Evolutionary conservation across 1,284 basidiomycete genomes (phyloP), one percentile per base, ranked within the genome.

Genomic region (Volvariella surrecta): DNA sequence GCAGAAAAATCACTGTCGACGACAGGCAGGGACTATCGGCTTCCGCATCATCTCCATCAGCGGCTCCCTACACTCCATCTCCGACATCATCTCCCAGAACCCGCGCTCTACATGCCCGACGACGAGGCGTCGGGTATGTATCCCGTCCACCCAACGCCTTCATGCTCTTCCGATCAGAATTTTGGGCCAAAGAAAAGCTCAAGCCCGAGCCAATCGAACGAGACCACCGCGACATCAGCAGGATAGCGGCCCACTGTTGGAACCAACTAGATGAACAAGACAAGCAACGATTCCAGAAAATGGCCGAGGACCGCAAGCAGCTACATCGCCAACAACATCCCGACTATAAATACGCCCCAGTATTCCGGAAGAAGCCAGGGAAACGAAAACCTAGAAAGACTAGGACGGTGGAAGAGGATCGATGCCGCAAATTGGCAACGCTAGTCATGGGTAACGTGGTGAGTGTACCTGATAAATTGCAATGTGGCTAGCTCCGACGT

Each of bases 81-180:
- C 40, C 31, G 24, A 30, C 42, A 18, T 30, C 30, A 31, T 45
- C 40, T 52, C 38, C 60, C 59, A 30, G 51, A 62, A 8, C 66
- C 4, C 34, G 34, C 34, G 18, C n/a, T 6, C 9, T 69, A 8
- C 71, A 70, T 46, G 60, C 62, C 2, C 66, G 66, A 49, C 68
- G 64, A 47, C 64, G 64, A 47, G 59, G 61, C 45, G 55, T 62
- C 2, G 62, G 63, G 18, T 67, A 74, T 52, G 74, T 89, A 47
- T 79, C 82, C 42, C 78, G 88, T 13, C 89, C 89, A 2, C 75
- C 83, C 38, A 93, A 93, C 54, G 79, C 86, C 3, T 93, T 91
- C 67, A 86, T 93, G 59, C 63, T 89, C 48, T 93, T 79, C 59
- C 79, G 89, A 32, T 83, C 82, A 37, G 72, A 81, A 54, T 73